Evolutionary conservation across 2,329 filamentous ascomycete species (phyloP), one percentile per base, ranked within the genome.

Genomic region (Sporothrix curviconia): DNA sequence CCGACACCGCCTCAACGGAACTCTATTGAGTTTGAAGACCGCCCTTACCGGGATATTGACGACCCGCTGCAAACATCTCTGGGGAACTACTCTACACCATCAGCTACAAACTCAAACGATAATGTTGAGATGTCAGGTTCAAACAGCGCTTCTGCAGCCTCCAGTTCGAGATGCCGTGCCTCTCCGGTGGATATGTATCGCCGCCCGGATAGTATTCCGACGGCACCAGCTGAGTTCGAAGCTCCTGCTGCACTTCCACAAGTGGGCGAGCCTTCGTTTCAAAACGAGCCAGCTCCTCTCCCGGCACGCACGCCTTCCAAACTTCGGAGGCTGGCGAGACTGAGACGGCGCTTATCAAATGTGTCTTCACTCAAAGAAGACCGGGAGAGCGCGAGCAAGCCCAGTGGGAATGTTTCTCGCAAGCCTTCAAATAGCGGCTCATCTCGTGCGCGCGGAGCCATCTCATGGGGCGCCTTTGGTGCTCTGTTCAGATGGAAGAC

Each of bases 401-500:
- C 14, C 11, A 30, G 19, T 14, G 39, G 22, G 11, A 12, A 40
- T 7, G 17, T 59, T 30, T 15, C 44, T 9, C 76, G 78, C 43
- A 81, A 81, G 60, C 72, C 75, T 22, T 85, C 83, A 1, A 80
- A 83, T 52, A 74, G 76, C 50, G 82, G 79, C 59, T 72, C 68
- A 30, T 74, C 72, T 55, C 71, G 68, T 14, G 68, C 69, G 7
- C 71, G 73, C 9, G 44, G 44, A 1, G 28, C 32, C 19, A 65
- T 77, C 32, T 79, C 86, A 0, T 88, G 91, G 77, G 82, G 84
- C 4, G 85, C 88, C 0, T 81, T 63, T 0, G 57, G 53, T 3
- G 55, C 36, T 0, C 47, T 96, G 36, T 90, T 96, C 71, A 83
- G 82, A 65, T 87, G 87, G 70, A 82, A 82, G 28, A 78, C 76